Evolutionary conservation across 2,329 filamentous ascomycete species (phyloP).

Genomic region (Arthrobotrys sinensis): DNA sequence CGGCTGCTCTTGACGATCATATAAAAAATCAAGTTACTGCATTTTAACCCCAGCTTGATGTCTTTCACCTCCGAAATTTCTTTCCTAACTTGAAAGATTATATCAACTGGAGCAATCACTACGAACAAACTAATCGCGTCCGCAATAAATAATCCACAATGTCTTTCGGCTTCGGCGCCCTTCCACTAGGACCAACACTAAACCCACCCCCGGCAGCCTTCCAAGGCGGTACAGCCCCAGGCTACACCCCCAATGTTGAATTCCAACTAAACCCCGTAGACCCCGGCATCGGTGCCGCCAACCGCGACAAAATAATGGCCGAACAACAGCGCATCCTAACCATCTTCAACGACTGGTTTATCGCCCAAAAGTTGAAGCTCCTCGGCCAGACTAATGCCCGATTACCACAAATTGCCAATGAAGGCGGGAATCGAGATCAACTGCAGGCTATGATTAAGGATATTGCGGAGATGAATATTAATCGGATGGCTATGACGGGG

Average conservation of each 20-base stretch:
- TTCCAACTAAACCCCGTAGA: constrained; percentile 47
- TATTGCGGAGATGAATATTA: constrained; percentile 49
- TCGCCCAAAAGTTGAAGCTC: constrained; percentile 39
- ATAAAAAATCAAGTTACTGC: no score
- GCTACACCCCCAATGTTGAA: constrained; percentile 47
- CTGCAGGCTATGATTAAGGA: constrained; percentile 39
- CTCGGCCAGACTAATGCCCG: constrained; percentile 13
- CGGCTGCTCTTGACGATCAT: no score
- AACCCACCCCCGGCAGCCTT: neutral
- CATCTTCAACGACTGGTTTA: constrained; percentile 53
- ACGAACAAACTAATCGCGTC: neutral
- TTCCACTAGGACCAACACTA: neutral
- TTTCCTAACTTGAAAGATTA: no score
- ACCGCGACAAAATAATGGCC: constrained; percentile 34
- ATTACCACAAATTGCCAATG: constrained; percentile 44
- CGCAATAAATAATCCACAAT: constrained; percentile 2
- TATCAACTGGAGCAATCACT: no score
- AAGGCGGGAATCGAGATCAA: constrained; percentile 29
- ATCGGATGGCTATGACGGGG: constrained; percentile 24
- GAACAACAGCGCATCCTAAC: constrained; percentile 43
- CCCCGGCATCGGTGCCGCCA: constrained; percentile 36
- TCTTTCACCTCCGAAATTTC: no score
- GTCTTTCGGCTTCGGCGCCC: constrained; percentile 27
- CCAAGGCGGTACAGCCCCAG: constrained; percentile 1
- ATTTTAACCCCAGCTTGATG: no score